Conservation (phyloP, 805 yeast genomes). For the Nakazawaea ernobii region DNA sequence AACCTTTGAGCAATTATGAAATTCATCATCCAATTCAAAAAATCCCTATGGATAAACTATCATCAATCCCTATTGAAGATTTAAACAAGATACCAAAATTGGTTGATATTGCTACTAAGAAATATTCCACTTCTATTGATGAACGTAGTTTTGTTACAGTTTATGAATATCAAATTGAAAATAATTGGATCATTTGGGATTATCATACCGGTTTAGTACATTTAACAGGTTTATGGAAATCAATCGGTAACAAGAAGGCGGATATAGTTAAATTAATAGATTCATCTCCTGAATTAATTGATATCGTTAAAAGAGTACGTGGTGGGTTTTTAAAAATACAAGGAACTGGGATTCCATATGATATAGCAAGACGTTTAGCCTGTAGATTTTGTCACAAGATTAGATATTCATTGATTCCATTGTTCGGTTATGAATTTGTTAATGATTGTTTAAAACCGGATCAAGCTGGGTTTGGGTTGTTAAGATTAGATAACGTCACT, state of each 20-base stretch:
- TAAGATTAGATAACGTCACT: conserved; percentile 29
- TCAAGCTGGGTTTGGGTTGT: conserved; percentile 61
- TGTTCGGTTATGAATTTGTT: conserved; percentile 72
- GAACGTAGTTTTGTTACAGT: conserved; percentile 67
- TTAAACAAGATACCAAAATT: conserved; percentile 16
- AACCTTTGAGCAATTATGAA: neutral
- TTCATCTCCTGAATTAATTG: conserved; percentile 57
- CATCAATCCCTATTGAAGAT: conserved; percentile 18
- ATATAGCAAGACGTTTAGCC: conserved; percentile 62
- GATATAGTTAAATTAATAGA: conserved; percentile 72
- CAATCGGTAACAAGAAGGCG: conserved; percentile 62
- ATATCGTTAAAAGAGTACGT: conserved; percentile 63
- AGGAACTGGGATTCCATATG: conserved; percentile 87
- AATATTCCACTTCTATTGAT: conserved; percentile 69
- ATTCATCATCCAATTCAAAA: conserved; percentile 22
- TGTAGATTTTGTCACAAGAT: conserved; percentile 72
- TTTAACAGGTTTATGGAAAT: conserved; percentile 85
- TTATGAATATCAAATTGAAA: conserved; percentile 62
- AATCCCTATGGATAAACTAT: conserved; percentile 12
- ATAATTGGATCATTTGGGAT: conserved; percentile 82
- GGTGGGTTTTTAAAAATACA: conserved; percentile 92
- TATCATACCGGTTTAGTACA: conserved; percentile 81
- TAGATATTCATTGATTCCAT: conserved; percentile 67
- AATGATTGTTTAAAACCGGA: conserved; percentile 51
- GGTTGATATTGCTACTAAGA: conserved; percentile 27